Percentiles rank a stretch among this genome's conserved stretches.
Conservation (phyloP, 2,329 filamentous ascomycete genomes). For the Aspergillus tubingensis region DNA sequence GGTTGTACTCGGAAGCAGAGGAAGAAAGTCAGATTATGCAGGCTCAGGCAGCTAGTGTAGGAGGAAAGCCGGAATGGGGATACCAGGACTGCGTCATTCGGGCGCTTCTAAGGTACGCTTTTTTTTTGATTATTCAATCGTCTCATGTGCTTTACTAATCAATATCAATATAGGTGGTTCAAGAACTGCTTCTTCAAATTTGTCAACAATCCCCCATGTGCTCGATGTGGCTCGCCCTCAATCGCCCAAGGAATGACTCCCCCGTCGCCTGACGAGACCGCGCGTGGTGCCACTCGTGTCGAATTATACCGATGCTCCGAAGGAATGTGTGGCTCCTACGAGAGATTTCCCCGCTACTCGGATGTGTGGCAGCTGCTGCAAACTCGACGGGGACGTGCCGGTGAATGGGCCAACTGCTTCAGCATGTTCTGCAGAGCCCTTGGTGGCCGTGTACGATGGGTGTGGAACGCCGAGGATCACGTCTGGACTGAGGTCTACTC, state of each 20-base stretch:
- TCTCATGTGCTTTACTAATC: constrained; percentile 11
- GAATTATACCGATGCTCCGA: constrained; percentile 89
- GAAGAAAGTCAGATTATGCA: constrained; percentile 87
- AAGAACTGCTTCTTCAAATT: constrained; percentile 92
- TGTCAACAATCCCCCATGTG: constrained; percentile 92
- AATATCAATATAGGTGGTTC: constrained; percentile 70
- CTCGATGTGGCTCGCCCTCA: constrained; percentile 78
- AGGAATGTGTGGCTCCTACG: constrained; percentile 71
- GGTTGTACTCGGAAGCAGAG: constrained; percentile 90
- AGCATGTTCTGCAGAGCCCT: constrained; percentile 96
- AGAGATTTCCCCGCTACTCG: constrained; percentile 90
- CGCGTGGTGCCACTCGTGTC: constrained; percentile 81
- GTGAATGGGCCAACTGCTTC: constrained; percentile 98
- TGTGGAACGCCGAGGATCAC: constrained; percentile 97
- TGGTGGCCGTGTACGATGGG: constrained; percentile 88
- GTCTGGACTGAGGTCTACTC: constrained; percentile 99
- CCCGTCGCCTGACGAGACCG: constrained; percentile 84
- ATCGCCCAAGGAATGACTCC: constrained; percentile 79
- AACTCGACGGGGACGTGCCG: constrained; percentile 79
- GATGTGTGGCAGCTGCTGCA: constrained; percentile 92
- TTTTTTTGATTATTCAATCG: constrained; percentile 19
- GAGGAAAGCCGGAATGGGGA: constrained; percentile 85
- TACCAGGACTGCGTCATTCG: constrained; percentile 96
- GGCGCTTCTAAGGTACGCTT: constrained; percentile 73
- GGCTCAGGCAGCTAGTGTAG: constrained; percentile 85